These are phyloP conservation scores for Ganoderma lucidum DNA, from an alignment of 1,284 basidiomycete genomes.

Conservation along the genomic window DNA sequence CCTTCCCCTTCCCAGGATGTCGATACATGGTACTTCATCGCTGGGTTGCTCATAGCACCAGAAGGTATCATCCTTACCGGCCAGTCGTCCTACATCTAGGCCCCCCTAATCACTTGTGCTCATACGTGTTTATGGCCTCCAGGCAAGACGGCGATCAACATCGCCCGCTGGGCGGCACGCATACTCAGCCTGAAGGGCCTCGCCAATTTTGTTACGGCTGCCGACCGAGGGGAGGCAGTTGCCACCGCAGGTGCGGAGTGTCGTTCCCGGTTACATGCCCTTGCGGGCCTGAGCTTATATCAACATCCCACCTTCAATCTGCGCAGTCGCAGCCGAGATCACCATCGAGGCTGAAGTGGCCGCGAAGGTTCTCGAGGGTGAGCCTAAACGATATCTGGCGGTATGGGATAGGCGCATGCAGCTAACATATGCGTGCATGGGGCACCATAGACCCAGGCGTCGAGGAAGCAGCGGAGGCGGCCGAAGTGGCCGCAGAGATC, in stretches of 20 bases:
- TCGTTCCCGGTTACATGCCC: too few species aligned
- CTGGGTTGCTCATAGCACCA: background rate
- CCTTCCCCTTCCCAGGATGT: background rate
- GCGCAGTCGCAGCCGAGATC: background rate
- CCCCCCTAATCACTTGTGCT: background rate
- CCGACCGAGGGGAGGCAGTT: background rate
- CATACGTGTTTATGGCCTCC: background rate
- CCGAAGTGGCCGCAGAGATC: background rate
- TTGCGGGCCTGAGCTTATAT: too few species aligned
- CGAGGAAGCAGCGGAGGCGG: background rate
- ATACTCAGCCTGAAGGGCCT: background rate
- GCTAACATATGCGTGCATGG: too few species aligned
- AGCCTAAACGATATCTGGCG: background rate
- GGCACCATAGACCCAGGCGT: too few species aligned
- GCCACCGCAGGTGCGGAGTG: background rate
- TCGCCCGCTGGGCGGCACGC: background rate
- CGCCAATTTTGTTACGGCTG: background rate
- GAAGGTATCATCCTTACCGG: background rate
- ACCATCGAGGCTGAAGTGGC: background rate
- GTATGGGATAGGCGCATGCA: too few species aligned
- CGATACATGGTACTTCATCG: background rate
- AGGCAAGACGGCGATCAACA: background rate
- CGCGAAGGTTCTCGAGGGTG: background rate
- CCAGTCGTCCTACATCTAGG: background rate
- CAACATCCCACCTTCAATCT: fast-evolving